Evolutionary conservation across 2,329 filamentous ascomycete genomes (phyloP), one percentile per base, ranked within the genome.

Genomic region (Colletotrichum sp.): DNA sequence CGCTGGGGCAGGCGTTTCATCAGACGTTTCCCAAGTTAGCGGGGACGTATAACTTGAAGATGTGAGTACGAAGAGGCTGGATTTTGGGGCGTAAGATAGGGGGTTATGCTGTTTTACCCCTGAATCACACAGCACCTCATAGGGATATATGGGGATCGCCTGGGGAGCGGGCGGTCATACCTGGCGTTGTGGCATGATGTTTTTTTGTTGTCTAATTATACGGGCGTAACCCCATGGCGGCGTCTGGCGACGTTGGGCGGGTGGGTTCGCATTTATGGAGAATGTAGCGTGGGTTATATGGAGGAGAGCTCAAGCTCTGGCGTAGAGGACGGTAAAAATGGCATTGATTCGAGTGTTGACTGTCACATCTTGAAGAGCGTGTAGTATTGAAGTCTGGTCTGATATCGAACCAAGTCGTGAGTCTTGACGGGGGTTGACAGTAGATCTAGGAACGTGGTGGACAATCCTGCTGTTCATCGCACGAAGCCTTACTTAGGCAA

Each of bases 1-100:
- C 92, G 75, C 82, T 98, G 3, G 95, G 95, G 0, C 89, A 91
- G 7, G 87, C 88, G 3, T 97, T 97, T 83, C 89, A 90, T 26
- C 88, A 89, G 76, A 87, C 90, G 0, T 95, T 94, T 80, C 95
- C 95, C 0, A 83, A 82, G 10, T 81, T 94, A 75, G 84, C 80
- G 32, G 87, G 86, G 68, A 87, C 86, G 24, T 90, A 84, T 77
- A 85, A 84, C 32, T 73, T 86, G 34, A 86, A 83, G 79, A 1
- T 59, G n/a, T 74, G 70, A 30, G 18, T n/a, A 3, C 4, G 39
- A n/a, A 49, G 18, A 49, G 39, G 18, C 5, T 1, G 18, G 39
- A 10, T 44, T 44, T 0, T 18, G 9, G 15, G 24, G 24, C 24
- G 24, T 26, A 26, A 26, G 24, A 26, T 26, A 26, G 24, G 44